Base-by-base conservation (phyloP, 495 filamentous ascomycete genomes). In the Aspergillus nanangensis region DNA sequence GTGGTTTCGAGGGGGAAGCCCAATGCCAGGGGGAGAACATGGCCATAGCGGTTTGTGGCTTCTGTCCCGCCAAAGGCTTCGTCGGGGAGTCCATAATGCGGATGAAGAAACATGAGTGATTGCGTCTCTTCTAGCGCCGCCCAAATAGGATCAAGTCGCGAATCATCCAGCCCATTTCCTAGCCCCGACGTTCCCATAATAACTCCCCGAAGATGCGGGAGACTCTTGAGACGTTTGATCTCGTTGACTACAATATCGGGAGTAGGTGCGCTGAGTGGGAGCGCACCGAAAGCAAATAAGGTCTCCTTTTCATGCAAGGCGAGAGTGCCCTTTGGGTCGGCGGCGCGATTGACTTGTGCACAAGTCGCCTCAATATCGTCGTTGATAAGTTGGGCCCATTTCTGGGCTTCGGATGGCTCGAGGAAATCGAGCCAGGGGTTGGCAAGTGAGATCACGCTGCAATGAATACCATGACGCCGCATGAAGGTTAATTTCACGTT, bases 391-490 rank as follows among this genome's bases (percentile, higher is more conserved):
- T 71, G 47, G 0, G 89, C 86, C 46, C 80, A 78, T 33, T 67
- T 58, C 10, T 75, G 77, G 2, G 86, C 86, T 46, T 84, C 78
- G 17, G 65, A 52, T 0, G 81, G 53, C 0, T 78, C 69, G 0
- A 96, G 70, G 59, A 95, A 96, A 63, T 96, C 92, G 1, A 97
- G 79, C 92, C 92, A 97, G 1, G 92, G 92, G 61, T 97, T 97
- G 18, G 92, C 92, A 34, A 96, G 84, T 0, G 86, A 91, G 58
- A 97, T 80, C 8, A 96, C 83, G 14, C 88, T 94, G 43, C 81
- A 81, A 58, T 84, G 77, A 56, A 97, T 96, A 19, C 65, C 61
- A 59, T 97, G 92, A 5, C 67, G 76, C 56, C 87, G 74, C 92
- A 97, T 97, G 67, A 97, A 97, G 15, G 75, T 64, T 4, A 96